Conservation (phyloP, 78 protist genomes). For the Dictyostelium intermedium region DNA sequence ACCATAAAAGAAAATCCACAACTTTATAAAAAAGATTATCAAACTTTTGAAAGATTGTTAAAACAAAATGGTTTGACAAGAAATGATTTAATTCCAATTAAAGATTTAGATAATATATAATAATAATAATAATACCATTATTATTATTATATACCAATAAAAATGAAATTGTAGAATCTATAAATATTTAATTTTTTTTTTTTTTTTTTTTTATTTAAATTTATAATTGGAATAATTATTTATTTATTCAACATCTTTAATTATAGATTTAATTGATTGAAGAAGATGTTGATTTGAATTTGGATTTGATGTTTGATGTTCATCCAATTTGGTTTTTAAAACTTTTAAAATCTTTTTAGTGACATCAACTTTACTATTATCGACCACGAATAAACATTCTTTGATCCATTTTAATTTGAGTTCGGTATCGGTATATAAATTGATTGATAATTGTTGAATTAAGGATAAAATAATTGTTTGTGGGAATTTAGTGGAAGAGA, state of each 20-base stretch:
- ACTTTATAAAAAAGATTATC: not conserved
- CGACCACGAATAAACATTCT: conserved; percentile 23
- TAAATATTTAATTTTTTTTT: too few species aligned
- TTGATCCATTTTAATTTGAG: conserved; percentile 67
- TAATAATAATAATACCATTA: not conserved
- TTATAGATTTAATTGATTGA: conserved; percentile 4
- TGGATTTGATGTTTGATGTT: not conserved
- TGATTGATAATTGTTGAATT: conserved; percentile 59
- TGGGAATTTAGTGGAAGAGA: not conserved
- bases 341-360: not conserved
- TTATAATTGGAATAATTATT: too few species aligned
- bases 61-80: not conserved
- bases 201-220: not conserved
- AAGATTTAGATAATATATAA: not conserved
- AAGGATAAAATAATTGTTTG: conserved; percentile 37
- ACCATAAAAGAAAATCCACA: not conserved
- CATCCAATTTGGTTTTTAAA: conserved; percentile 23
- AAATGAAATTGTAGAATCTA: too few species aligned
- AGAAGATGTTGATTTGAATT: not conserved
- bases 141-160: too few species aligned
- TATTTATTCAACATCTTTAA: not conserved
- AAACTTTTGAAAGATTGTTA: not conserved
- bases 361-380: not conserved
- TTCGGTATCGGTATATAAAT: conserved; percentile 13
- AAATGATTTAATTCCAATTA: not conserved